Evolutionary conservation across 495 filamentous ascomycete species (phyloP), one percentile per base, ranked within the genome.

Genomic region (Aspergillus mulundensis): DNA sequence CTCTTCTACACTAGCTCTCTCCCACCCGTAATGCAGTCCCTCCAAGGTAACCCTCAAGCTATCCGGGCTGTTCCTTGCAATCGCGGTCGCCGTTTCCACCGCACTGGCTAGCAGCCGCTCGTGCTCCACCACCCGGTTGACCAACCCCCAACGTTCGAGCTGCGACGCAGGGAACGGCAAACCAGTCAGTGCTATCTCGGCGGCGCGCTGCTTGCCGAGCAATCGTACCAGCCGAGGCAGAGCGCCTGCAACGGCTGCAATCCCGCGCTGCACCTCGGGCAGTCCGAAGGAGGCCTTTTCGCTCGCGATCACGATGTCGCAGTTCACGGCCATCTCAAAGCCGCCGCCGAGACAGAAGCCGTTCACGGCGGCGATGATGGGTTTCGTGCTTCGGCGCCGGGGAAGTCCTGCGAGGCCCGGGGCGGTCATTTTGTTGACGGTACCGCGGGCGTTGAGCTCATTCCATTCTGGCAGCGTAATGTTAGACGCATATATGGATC

Each of bases 291-390:
- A 67, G 0, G 85, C 84, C 3, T 59, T 54, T 10, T 66, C 56
- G 4, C 77, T 70, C 16, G 87, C 87, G 23, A 91, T 51, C 0
- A 89, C 80, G 6, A 91, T 62, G 69, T 92, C 88, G 63, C 80
- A 81, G 56, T 90, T 91, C 4, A 84, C 72, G 2, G 82, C 70
- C 72, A 89, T 86, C 70, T 93, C 89, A 54, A 83, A 81, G 2
- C 88, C 89, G 43, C 88, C 89, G 14, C 89, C 89, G 53, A 87
- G 74, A 58, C 81, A 83, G n/a, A 84, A 65, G n/a, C 89, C 89
- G 63, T 89, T 86, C 25, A 91, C 84, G 5, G 89, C 89, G 10
- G 81, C 82, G 52, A 93, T 84, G 32, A 93, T 75, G 15, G 88
- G 89, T 53, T 76, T 75, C 51, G 60, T 68, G 39, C 77, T 77